phyloP scores from a whole-genome alignment of 306 rosid species.

The Cicer judaicum region DNA sequence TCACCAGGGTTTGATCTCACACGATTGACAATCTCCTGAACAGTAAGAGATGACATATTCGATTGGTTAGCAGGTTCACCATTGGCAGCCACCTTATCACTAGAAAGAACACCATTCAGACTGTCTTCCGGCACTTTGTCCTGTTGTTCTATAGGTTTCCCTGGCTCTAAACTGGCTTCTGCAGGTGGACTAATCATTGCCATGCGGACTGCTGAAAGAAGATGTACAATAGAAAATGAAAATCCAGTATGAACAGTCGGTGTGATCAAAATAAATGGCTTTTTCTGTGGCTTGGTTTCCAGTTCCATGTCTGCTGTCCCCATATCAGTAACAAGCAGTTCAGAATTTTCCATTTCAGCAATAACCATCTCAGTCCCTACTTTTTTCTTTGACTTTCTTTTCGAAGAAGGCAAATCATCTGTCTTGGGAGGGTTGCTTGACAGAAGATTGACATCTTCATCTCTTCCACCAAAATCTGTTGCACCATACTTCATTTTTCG shows the following conservation, averaged over 20 bases:
- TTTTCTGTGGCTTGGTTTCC: slow-evolving; percentile 87
- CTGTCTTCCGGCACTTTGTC: slow-evolving; percentile 53
- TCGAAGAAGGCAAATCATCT: slow-evolving; percentile 58
- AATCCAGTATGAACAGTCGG: slow-evolving; percentile 95
- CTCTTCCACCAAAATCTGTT: slow-evolving; percentile 54
- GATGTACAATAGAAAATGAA: slow-evolving; percentile 91
- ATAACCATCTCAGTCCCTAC: slow-evolving; percentile 59
- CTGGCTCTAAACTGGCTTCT: slow-evolving; percentile 65
- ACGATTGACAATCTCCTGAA: slow-evolving; percentile 85
- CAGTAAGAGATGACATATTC: slow-evolving; percentile 63
- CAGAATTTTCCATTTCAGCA: slow-evolving; percentile 71
- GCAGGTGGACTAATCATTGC: slow-evolving; percentile 80
- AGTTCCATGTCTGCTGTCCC: slow-evolving; percentile 69
- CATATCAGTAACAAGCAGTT: slow-evolving; percentile 56
- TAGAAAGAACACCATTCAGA: slow-evolving; percentile 52
- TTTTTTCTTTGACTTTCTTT: slow-evolving; percentile 76
- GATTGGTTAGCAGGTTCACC: slow-evolving; percentile 59
- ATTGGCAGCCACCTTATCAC: slow-evolving; percentile 52
- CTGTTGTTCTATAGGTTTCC: slow-evolving; percentile 59
- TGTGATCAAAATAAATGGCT: slow-evolving; percentile 75
- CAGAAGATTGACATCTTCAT: slow-evolving; percentile 56
- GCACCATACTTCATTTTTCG: slow-evolving; percentile 66
- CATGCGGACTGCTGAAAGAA: slow-evolving; percentile 93
- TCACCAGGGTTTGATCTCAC: slow-evolving; percentile 94
- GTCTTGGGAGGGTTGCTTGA: slow-evolving; percentile 46